Conservation (phyloP, 2,329 filamentous ascomycete species). For the Hortaea sp. region DNA sequence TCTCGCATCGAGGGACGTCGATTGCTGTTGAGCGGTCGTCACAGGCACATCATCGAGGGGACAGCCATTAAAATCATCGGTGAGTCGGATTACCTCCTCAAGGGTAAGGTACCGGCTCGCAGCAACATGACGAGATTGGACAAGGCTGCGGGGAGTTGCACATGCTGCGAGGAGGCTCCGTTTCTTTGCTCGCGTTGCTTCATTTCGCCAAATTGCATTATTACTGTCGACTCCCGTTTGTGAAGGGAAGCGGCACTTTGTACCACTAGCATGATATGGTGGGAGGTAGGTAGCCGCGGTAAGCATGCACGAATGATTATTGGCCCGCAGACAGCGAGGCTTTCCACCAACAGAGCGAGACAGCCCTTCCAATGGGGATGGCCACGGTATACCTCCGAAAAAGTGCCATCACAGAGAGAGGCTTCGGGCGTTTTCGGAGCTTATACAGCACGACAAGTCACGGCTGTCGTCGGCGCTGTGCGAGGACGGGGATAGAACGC, state of each 20-base stretch:
- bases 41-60: no score
- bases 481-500: no score
- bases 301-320: background rate
- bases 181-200: constrained; percentile 7
- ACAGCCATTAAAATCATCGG: constrained; percentile 12
- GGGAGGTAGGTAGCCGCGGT: constrained; percentile 7
- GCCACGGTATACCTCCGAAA: no score
- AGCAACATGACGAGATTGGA: background rate
- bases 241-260: background rate
- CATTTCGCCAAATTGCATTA: background rate
- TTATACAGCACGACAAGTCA: no score
- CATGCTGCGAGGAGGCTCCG: constrained; percentile 7
- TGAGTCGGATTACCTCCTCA: constrained; percentile 30
- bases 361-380: no score
- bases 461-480: no score
- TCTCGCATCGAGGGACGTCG: background rate
- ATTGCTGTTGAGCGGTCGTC: background rate
- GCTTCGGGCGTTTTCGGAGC: no score
- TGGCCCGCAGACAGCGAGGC: no score
- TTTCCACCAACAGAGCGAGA: no score
- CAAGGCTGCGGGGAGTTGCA: constrained; percentile 1
- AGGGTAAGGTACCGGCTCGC: constrained; percentile 26
- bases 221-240: background rate
- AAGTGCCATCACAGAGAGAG: no score
- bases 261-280: constrained; percentile 4